phyloP scores from a whole-genome alignment of 2,329 filamentous ascomycete genomes.

The Epichloe elymi region DNA sequence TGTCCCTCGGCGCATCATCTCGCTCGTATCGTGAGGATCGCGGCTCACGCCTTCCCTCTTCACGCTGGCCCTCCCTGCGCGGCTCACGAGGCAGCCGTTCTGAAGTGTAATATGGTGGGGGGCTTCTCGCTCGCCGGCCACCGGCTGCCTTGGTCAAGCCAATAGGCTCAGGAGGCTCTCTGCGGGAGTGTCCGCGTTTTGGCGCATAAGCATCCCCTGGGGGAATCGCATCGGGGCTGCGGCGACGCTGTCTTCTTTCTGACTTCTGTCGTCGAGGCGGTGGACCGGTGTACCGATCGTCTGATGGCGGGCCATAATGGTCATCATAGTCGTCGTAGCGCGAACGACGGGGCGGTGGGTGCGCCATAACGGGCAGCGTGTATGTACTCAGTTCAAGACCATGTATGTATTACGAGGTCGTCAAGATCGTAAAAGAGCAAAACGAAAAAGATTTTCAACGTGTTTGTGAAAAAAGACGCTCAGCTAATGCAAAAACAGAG shows the following conservation, averaged over 20 bases:
- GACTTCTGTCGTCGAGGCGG: slow-evolving; percentile 13
- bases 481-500: not conserved
- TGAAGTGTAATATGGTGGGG: slow-evolving; percentile 3
- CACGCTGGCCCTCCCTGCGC: not conserved
- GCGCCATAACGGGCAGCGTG: slow-evolving; percentile 3
- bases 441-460: not conserved
- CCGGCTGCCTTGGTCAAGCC: not conserved
- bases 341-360: slow-evolving; percentile 12
- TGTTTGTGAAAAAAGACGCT: not conserved
- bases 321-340: slow-evolving; percentile 17
- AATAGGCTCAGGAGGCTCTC: slow-evolving; percentile 3
- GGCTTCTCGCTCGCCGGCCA: slow-evolving; percentile 7
- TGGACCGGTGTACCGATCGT: slow-evolving; percentile 1
- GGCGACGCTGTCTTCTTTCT: slow-evolving; percentile 9
- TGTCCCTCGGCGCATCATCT: not conserved
- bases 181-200: slow-evolving; percentile 5
- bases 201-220: slow-evolving; percentile 6
- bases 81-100: slow-evolving; percentile 5
- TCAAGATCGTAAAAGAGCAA: not conserved
- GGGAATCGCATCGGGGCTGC: slow-evolving; percentile 7
- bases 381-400: not conserved
- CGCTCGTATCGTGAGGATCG: not conserved
- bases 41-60: not conserved
- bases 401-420: not conserved
- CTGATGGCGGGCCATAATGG: slow-evolving; percentile 6